Percentiles rank a stretch among this genome's conserved stretches.
phyloP scores from a whole-genome alignment of 169 alveolate genomes.

The Plasmodium vivax region DNA sequence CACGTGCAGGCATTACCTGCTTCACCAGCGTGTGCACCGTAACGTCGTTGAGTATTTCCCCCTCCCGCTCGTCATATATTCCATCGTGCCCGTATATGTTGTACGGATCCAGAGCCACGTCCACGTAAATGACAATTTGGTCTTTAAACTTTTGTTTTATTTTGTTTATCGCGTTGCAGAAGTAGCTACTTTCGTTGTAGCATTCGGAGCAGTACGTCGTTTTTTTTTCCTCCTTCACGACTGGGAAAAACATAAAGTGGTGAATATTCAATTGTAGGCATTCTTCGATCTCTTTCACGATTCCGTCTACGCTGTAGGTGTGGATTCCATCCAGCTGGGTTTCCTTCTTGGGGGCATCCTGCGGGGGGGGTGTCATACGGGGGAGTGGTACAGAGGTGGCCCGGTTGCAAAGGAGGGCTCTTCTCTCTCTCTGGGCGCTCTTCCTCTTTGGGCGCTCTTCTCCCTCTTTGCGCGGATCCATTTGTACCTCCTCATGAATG shows the following conservation, averaged over 20 bases:
- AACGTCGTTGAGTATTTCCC: constrained; percentile 78
- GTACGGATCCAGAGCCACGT: constrained; percentile 83
- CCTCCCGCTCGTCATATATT: constrained; percentile 77
- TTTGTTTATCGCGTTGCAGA: constrained; percentile 75
- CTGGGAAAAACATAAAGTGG: constrained; percentile 82
- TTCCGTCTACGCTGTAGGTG: constrained; percentile 74
- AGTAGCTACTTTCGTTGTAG: constrained; percentile 77
- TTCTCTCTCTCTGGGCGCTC: too few relatives aligned
- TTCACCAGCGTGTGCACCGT: constrained; percentile 78
- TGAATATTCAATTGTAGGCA: constrained; percentile 76
- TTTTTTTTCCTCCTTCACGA: constrained; percentile 75
- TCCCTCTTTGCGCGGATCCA: background rate
- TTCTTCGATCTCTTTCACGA: constrained; percentile 79
- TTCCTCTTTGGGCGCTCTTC: background rate
- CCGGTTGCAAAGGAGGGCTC: background rate
- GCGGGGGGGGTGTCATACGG: background rate
- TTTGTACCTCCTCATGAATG: constrained; percentile 79
- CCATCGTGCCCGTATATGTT: constrained; percentile 83
- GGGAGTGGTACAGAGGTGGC: background rate
- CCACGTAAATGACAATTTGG: constrained; percentile 77
- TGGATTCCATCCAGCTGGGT: constrained; percentile 77
- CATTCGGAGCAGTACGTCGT: constrained; percentile 78
- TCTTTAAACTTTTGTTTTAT: constrained; percentile 75
- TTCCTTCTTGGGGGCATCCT: constrained; percentile 76
- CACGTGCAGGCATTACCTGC: constrained; percentile 66